Evolutionary conservation across 2,329 filamentous ascomycete genomes (phyloP), one percentile per base, ranked within the genome.

Genomic region (Fusarium xyrophilum): DNA sequence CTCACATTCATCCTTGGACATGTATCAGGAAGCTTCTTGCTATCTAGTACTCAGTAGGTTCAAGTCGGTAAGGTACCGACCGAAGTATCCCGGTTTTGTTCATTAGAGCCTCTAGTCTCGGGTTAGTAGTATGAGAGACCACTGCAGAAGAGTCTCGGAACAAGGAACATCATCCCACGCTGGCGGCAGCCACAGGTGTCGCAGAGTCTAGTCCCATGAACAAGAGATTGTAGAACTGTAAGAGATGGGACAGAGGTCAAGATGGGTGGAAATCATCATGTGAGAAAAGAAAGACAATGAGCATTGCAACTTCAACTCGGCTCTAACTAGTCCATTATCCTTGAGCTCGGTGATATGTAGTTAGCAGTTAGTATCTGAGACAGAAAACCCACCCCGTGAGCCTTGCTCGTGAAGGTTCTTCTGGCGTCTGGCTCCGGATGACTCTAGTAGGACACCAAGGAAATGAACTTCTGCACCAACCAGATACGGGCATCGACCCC

Each of bases 161-260:
- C 65, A 52, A 48, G 50, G 50, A 55, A 53, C 35, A 62, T 47
- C 35, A 62, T 47, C 56, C 56, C 65, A 62, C 65, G 60, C 51
- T 30, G 55, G 38, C n/a, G 32, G 39, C 28, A 64, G 33, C 39
- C 44, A 47, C 27, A 36, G 28, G 19, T 35, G 44, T 64, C 27
- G 25, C 30, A 32, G n/a, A 52, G 36, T 46, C 35, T 17, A 17
- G 27, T 64, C 38, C 60, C 30, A 43, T 63, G 59, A 36, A 33
- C 33, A n/a, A 30, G 14, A 39, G 21, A 43, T 43, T 21, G 42
- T 36, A n/a, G 54, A n/a, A 35, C 27, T 28, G 11, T 17, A 23
- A 47, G 28, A 30, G n/a, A 13, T 23, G 15, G 27, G 32, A 23
- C 11, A 21, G 33, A 59, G 33, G 23, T 19, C 19, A 23, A 33